Evolutionary conservation across 441 rosid species (phyloP), one percentile per base, ranked within the genome.

Genomic region (Erodium trifolium): DNA sequence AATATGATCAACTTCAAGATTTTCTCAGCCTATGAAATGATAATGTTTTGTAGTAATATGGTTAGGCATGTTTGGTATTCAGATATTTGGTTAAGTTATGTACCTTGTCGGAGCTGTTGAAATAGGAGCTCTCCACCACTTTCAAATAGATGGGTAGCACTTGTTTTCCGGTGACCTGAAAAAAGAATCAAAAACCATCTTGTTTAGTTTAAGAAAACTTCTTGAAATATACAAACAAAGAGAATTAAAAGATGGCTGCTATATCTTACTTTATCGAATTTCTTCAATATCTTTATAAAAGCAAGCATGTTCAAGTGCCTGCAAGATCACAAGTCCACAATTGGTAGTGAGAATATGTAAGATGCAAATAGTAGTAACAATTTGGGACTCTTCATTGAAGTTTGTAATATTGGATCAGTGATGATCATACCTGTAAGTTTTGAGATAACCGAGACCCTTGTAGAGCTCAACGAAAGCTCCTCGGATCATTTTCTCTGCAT

Each of bases 61-160:
- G 3, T 37, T 37, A 37, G 41, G 41, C 41, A 37, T 37, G 41
- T 7, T 37, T 37, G 41, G 8, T 14, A 73, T 59, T 7, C 39
- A 10, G 64, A 41, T 75, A 65, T 70, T 23, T 12, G 49, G 67
- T 49, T 27, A 63, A 66, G 78, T 86, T 27, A 63, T 68, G 78
- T 86, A 91, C 98, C 96, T 86, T 91, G 78, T 93, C 88, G 34
- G 99, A 89, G 81, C 88, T 84, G 82, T 93, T 87, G 81, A 93
- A 93, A 73, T 91, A 93, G 68, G 99, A 91, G 73, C 89, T 88
- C 80, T 93, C 99, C 18, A 89, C 97, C 13, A 88, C 99, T 82
- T 83, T 89, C 47, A 89, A 87, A 83, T 93, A 93, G 27, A 23
- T 23, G 27, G 27, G 27, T 0, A 23, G 27, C 27, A 23, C 27